Evolutionary conservation across 805 yeast species (phyloP).

Genomic region (Teunomyces tritomae): DNA sequence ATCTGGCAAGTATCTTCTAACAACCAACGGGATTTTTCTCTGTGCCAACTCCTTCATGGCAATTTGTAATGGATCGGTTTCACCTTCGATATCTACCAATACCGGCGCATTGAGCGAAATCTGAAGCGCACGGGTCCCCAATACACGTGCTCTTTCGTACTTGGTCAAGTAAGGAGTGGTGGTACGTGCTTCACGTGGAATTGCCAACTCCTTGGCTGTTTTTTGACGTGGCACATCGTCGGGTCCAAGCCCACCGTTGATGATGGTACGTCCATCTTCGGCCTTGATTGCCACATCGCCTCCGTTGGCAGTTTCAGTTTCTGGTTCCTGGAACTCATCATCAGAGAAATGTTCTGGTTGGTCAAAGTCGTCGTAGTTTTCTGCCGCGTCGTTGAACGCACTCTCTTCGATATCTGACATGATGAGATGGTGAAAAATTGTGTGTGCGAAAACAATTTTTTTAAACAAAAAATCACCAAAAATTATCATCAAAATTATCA

Average conservation of each 20-base stretch:
- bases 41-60: slow-evolving; percentile 97
- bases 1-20: slow-evolving; percentile 95
- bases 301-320: slow-evolving; percentile 15
- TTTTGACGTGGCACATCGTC: slow-evolving; percentile 48
- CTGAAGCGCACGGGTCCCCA: slow-evolving; percentile 97
- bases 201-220: slow-evolving; percentile 76
- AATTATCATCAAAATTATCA: neutral
- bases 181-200: slow-evolving; percentile 81
- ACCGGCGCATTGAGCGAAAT: slow-evolving; percentile 99
- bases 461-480: neutral
- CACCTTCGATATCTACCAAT: slow-evolving; percentile 96
- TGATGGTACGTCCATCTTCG: slow-evolving; percentile 71
- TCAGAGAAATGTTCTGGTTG: slow-evolving; percentile 78
- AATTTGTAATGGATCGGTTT: slow-evolving; percentile 96
- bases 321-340: slow-evolving; percentile 51
- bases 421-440: slow-evolving; percentile 2
- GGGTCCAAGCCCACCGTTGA: slow-evolving; percentile 68
- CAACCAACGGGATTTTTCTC: slow-evolving; percentile 90
- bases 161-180: slow-evolving; percentile 99
- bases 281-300: slow-evolving; percentile 47
- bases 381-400: slow-evolving; percentile 66
- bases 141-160: slow-evolving; percentile 94
- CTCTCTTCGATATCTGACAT: slow-evolving; percentile 46
- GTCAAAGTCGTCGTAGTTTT: slow-evolving; percentile 76
- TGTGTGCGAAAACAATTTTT: neutral